These are phyloP conservation scores for Tetrahymena borealis DNA, from an alignment of 73 alveolate genomes.

Conservation along the genomic window DNA sequence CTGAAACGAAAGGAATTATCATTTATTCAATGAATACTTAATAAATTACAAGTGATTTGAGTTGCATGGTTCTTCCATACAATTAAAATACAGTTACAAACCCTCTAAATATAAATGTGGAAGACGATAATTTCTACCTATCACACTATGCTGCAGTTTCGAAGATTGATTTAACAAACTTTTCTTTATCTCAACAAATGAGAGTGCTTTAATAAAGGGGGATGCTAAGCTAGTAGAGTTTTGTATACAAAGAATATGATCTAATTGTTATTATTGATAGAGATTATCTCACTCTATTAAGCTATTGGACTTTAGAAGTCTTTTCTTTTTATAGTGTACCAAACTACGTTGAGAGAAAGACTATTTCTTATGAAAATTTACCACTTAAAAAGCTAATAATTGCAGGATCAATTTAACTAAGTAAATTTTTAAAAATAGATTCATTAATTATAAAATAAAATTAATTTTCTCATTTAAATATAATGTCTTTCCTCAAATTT, in stretches of 20 bases:
- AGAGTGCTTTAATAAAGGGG: not conserved
- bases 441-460: too few relatives aligned
- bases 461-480: too few relatives aligned
- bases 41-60: not conserved
- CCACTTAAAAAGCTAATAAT: not conserved
- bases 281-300: not conserved
- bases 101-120: not conserved
- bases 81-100: not conserved
- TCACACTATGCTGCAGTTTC: not conserved
- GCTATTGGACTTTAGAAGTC: not conserved
- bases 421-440: too few relatives aligned
- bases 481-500: too few relatives aligned
- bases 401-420: not conserved
- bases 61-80: not conserved
- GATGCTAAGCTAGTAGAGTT: not conserved
- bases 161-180: not conserved
- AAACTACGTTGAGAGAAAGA: not conserved
- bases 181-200: not conserved
- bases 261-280: not conserved
- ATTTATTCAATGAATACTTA: not conserved
- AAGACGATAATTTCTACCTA: not conserved
- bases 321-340: not conserved
- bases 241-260: not conserved
- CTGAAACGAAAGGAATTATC: not conserved
- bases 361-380: not conserved